Evolutionary conservation across 371 early-diverging fungal genomes (phyloP).

Genomic region (Phascolomyces articulosus): DNA sequence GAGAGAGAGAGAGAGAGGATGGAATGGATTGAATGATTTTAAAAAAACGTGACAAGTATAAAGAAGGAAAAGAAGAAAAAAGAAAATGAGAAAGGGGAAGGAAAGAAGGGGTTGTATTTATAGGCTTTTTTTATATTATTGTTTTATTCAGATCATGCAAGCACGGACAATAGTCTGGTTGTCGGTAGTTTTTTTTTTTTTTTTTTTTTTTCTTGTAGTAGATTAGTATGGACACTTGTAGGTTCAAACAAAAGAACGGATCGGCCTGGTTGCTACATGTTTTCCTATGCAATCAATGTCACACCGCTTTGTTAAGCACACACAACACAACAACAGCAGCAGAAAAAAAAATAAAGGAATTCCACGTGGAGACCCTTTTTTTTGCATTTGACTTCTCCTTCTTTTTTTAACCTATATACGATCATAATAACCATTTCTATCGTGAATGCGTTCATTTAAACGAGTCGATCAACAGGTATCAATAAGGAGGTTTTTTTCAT

Average conservation of each 20-base stretch:
- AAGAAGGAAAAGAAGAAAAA: background rate
- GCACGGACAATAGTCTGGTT: no score
- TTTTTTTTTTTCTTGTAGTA: background rate
- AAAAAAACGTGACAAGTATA: background rate
- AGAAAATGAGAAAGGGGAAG: no score
- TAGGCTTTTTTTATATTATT: background rate
- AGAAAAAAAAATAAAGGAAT: background rate
- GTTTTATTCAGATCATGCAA: no score
- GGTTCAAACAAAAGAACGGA: background rate
- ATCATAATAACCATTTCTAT: background rate
- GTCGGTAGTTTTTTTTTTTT: slow-evolving; percentile 1
- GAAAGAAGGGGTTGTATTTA: slow-evolving; percentile 14
- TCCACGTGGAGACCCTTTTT: slow-evolving; percentile 7
- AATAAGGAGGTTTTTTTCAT: background rate
- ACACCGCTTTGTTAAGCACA: slow-evolving; percentile 12
- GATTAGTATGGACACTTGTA: background rate
- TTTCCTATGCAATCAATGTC: slow-evolving; percentile 20
- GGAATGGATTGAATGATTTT: background rate
- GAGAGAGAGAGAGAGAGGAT: slow-evolving; percentile 2
- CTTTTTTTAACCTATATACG: background rate
- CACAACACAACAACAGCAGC: no score
- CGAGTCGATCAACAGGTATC: background rate
- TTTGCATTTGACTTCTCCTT: background rate
- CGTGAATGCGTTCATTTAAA: no score
- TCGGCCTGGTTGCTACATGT: slow-evolving; percentile 3